These are phyloP conservation scores for Lotmaria passim DNA, from an alignment of 208 protist species.

Conservation along the genomic window DNA sequence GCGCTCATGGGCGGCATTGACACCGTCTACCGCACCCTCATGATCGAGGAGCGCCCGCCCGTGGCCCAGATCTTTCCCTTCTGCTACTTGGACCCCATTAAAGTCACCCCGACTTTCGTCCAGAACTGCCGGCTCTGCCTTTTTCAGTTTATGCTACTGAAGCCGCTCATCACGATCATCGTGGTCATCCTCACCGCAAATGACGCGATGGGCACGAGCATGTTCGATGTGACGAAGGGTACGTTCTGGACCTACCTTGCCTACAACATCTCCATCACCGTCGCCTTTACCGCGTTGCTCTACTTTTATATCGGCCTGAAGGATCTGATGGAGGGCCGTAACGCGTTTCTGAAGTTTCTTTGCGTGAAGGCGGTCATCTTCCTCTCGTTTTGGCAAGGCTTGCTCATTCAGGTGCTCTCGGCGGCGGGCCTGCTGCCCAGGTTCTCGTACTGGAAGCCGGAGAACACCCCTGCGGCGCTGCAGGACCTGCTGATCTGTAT, in stretches of 20 bases:
- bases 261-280: slow-evolving; percentile 93
- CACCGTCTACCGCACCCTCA: slow-evolving; percentile 83
- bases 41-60: slow-evolving; percentile 81
- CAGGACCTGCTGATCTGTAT: slow-evolving; percentile 92
- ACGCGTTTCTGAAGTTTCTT: slow-evolving; percentile 92
- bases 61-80: slow-evolving; percentile 84
- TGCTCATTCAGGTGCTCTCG: slow-evolving; percentile 84
- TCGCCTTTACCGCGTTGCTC: slow-evolving; percentile 90
- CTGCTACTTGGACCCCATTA: slow-evolving; percentile 84
- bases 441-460: slow-evolving; percentile 78
- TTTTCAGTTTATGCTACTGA: slow-evolving; percentile 94
- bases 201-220: slow-evolving; percentile 66
- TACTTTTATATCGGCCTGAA: slow-evolving; percentile 92
- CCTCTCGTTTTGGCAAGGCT: slow-evolving; percentile 93
- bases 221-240: slow-evolving; percentile 80
- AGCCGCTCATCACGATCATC: slow-evolving; percentile 84
- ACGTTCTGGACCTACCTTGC: slow-evolving; percentile 91
- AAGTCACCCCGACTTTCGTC: slow-evolving; percentile 84
- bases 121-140: slow-evolving; percentile 87
- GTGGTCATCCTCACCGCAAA: slow-evolving; percentile 82
- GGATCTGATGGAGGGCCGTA: slow-evolving; percentile 88
- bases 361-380: slow-evolving; percentile 94
- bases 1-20: slow-evolving; percentile 91
- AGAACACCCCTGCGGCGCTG: slow-evolving; percentile 69
- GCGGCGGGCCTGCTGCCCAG: slow-evolving; percentile 69